phyloP scores from a whole-genome alignment of 192 early-diverging fungal genomes.

The Lunasporangiospora selenospora region DNA sequence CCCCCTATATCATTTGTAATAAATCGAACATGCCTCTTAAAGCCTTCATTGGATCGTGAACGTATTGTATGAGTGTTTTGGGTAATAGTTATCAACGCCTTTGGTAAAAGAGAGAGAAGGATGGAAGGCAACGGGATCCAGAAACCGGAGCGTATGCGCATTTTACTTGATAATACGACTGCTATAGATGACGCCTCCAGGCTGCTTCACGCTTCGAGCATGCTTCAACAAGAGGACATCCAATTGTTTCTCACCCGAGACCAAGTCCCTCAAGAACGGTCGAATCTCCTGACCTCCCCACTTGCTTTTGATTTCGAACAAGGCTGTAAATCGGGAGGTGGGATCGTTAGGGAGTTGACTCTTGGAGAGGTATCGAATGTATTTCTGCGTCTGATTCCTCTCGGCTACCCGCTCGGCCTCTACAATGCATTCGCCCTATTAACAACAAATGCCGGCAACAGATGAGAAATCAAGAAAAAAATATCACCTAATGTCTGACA shows the following conservation, averaged over 20 bases:
- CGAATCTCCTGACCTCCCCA: conserved; percentile 56
- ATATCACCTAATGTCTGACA: no score
- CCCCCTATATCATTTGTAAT: no score
- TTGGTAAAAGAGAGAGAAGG: not conserved
- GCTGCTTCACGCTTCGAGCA: conserved; percentile 50
- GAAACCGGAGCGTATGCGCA: no score
- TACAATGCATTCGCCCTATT: conserved; percentile 34
- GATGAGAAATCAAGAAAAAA: not conserved
- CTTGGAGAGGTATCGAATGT: conserved; percentile 50
- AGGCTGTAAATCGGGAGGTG: conserved; percentile 45
- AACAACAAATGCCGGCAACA: not conserved
- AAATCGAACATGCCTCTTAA: no score
- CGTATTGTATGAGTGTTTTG: no score
- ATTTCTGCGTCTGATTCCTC: conserved; percentile 8
- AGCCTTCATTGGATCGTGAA: no score
- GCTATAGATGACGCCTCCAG: conserved; percentile 44
- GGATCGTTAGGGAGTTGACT: conserved; percentile 50
- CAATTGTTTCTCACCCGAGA: conserved; percentile 51
- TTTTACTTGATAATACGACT: conserved; percentile 47
- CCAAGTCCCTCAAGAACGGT: conserved; percentile 55
- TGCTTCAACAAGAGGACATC: conserved; percentile 55
- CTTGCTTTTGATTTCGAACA: conserved; percentile 51
- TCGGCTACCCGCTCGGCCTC: conserved; percentile 25
- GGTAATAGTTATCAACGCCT: no score
- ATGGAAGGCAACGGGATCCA: no score